A percentile compares a stretch with the other conserved stretches of the same genome.
Evolutionary conservation across 495 filamentous ascomycete genomes (phyloP).

Genomic region (Hypoxylon fragiforme): DNA sequence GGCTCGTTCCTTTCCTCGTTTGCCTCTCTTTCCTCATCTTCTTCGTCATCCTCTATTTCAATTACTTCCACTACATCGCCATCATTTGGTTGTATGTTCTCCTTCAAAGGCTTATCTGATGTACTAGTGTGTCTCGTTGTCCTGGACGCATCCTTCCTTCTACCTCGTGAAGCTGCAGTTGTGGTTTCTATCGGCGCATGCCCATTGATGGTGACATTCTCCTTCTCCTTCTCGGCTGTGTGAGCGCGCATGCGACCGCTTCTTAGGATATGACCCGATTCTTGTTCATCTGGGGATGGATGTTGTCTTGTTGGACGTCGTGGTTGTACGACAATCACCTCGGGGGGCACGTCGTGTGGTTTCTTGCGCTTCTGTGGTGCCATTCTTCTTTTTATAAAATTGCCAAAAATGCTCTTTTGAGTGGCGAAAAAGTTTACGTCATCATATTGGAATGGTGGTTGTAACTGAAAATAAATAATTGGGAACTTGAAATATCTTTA

Average conservation of each 20-base stretch:
- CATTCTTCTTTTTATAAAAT: conserved; percentile 31
- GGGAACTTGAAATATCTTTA: not conserved
- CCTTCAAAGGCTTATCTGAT: conserved; percentile 8
- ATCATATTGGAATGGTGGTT: not conserved
- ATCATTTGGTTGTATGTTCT: conserved; percentile 20
- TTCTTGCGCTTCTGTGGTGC: conserved; percentile 49
- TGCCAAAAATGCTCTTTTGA: no score
- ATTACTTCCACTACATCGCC: no score
- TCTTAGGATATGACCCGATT: conserved; percentile 38
- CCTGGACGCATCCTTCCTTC: conserved; percentile 14
- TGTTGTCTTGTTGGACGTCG: conserved; percentile 51
- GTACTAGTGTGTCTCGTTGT: not conserved
- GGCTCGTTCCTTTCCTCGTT: not conserved
- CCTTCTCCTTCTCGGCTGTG: conserved; percentile 18
- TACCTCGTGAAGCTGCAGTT: not conserved
- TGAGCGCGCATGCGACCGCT: conserved; percentile 41
- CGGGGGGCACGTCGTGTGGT: conserved; percentile 26
- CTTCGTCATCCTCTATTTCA: not conserved
- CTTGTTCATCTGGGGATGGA: conserved; percentile 32
- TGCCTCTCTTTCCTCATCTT: not conserved
- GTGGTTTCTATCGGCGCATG: not conserved
- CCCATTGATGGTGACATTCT: no score
- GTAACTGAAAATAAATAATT: not conserved
- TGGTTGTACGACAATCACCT: conserved; percentile 7
- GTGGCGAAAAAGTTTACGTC: no score